These are phyloP conservation scores for Chrysochromulina parva DNA, from an alignment of 78 protist species.

Conservation along the genomic window DNA sequence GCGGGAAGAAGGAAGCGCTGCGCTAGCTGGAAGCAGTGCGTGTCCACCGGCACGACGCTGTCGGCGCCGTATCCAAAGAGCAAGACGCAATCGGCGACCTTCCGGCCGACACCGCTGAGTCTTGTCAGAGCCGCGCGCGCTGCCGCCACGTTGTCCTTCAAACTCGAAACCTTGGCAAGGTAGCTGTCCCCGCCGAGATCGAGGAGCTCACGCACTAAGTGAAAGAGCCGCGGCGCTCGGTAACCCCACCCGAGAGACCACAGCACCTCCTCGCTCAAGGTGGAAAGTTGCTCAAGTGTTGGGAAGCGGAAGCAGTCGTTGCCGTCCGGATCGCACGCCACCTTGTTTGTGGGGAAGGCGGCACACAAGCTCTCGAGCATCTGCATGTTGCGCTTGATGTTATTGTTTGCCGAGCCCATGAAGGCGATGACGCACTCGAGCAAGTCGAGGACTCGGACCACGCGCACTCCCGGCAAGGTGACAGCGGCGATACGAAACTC, in stretches of 20 bases:
- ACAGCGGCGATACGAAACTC: neutral
- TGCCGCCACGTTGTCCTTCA: neutral
- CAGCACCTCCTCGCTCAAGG: neutral
- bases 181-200: neutral
- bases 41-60: constrained; percentile 6
- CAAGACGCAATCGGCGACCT: constrained; percentile 26
- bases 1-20: neutral
- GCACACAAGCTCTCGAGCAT: neutral
- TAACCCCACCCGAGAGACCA: constrained; percentile 18
- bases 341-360: neutral
- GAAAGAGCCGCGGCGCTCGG: constrained; percentile 10
- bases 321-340: neutral
- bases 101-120: constrained; percentile 21
- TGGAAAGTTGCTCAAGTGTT: neutral
- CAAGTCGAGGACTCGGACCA: neutral
- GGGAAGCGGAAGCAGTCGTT: neutral
- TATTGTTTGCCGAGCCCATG: constrained; percentile 26
- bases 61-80: neutral
- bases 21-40: constrained; percentile 24
- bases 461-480: constrained; percentile 19
- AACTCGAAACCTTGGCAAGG: neutral
- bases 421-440: neutral
- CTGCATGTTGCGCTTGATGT: constrained; percentile 40
- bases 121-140: too few species aligned
- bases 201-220: neutral